phyloP scores from a whole-genome alignment of 345 rosid species.

The Eucalyptus shirleyi region DNA sequence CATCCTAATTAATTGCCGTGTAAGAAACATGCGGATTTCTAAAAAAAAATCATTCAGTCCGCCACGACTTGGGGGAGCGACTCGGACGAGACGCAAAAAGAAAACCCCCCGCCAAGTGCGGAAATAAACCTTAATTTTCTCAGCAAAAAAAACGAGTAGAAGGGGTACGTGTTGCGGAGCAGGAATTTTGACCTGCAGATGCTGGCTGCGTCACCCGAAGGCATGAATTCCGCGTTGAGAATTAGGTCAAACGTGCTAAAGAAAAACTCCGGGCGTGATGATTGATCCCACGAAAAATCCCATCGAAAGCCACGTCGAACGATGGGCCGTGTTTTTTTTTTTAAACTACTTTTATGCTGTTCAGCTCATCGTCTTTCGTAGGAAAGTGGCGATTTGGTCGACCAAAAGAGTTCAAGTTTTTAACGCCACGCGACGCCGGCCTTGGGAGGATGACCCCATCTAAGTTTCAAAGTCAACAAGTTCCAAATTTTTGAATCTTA shows the following conservation, averaged over 20 bases:
- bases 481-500: neutral
- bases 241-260: neutral
- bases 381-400: neutral
- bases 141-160: neutral
- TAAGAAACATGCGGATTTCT: neutral
- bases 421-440: neutral
- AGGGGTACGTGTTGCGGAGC: neutral
- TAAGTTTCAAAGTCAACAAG: neutral
- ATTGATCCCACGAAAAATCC: neutral
- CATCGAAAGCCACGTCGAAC: neutral
- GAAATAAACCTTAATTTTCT: neutral
- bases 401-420: neutral
- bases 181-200: neutral
- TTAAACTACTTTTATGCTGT: neutral
- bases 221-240: neutral
- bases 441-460: neutral
- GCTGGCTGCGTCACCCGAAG: neutral
- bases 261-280: neutral
- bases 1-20: neutral
- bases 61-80: neutral
- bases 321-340: neutral
- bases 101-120: neutral
- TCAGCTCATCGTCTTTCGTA: neutral
- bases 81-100: neutral
- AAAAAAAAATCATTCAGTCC: neutral